These are phyloP conservation scores for Aeminium ludgeri DNA, from an alignment of 495 filamentous ascomycete species.

Conservation along the genomic window DNA sequence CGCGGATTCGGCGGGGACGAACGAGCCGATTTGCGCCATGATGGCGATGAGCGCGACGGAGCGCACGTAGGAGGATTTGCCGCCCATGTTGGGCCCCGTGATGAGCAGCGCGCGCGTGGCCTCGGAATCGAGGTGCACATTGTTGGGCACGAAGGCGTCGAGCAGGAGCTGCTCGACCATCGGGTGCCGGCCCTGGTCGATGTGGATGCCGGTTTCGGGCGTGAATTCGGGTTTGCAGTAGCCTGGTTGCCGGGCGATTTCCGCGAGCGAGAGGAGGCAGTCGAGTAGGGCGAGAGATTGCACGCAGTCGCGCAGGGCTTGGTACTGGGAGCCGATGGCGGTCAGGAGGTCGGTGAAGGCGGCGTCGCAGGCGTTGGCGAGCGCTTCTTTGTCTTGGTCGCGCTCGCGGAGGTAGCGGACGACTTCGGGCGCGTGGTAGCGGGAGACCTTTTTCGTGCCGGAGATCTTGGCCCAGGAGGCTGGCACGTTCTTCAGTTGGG, in stretches of 20 bases:
- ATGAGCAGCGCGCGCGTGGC: constrained; percentile 64
- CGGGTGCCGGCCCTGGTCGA: constrained; percentile 72
- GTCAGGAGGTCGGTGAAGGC: constrained; percentile 56
- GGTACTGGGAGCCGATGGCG: constrained; percentile 65
- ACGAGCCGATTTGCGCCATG: constrained; percentile 88
- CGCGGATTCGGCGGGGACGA: constrained; percentile 67
- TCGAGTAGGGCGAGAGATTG: constrained; percentile 76
- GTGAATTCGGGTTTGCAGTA: constrained; percentile 78
- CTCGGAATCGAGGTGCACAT: constrained; percentile 47
- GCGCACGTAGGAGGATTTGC: constrained; percentile 88
- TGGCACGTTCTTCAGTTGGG: constrained; percentile 64
- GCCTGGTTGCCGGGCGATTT: constrained; percentile 68
- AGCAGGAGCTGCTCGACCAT: constrained; percentile 90
- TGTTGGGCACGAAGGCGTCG: constrained; percentile 82
- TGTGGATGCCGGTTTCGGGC: constrained; percentile 48
- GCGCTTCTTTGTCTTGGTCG: constrained; percentile 85
- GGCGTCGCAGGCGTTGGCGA: constrained; percentile 82
- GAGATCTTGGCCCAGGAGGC: constrained; percentile 89
- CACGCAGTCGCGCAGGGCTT: constrained; percentile 73
- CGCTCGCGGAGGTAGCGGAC: constrained; percentile 65
- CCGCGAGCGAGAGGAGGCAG: constrained; percentile 72
- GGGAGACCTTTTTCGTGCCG: constrained; percentile 79
- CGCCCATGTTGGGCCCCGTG: constrained; percentile 97
- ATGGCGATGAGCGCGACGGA: constrained; percentile 81
- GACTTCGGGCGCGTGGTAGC: constrained; percentile 91